Conservation (phyloP, 306 rosid genomes). For the Quercus agrifolia region DNA sequence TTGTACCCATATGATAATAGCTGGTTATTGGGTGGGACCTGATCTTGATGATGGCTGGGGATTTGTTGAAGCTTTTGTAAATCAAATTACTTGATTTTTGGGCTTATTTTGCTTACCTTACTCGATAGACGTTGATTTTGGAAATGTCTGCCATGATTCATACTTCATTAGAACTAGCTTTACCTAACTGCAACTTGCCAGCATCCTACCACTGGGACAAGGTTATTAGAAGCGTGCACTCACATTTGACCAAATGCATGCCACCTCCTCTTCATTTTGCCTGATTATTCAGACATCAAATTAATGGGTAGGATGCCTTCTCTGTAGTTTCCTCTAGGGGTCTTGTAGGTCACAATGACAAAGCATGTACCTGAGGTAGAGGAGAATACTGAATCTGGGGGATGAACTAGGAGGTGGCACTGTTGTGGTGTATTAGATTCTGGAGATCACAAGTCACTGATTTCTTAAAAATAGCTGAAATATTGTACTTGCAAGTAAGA, state of each 20-base stretch:
- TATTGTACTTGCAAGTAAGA: too few relatives aligned
- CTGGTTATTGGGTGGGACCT: slow-evolving; percentile 95
- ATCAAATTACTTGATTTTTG: slow-evolving; percentile 39
- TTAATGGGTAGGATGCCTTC: neutral
- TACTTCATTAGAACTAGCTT: neutral
- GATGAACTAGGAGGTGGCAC: too few relatives aligned
- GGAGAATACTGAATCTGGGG: too few relatives aligned
- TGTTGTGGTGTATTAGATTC: too few relatives aligned
- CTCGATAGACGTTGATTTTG: neutral
- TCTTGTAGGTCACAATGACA: neutral
- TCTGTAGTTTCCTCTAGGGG: neutral
- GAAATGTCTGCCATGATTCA: neutral
- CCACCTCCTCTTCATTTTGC: neutral
- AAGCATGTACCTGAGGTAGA: neutral
- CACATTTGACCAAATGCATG: too few relatives aligned
- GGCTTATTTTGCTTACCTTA: slow-evolving; percentile 21
- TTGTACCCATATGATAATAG: slow-evolving; percentile 41
- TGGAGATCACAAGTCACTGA: too few relatives aligned
- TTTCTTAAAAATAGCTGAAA: too few relatives aligned
- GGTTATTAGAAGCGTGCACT: too few relatives aligned
- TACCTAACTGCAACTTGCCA: neutral
- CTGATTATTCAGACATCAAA: neutral
- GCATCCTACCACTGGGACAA: too few relatives aligned
- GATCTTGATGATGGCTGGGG: slow-evolving; percentile 96
- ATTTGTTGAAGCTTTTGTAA: slow-evolving; percentile 67